phyloP scores from a whole-genome alignment of 1,284 basidiomycete species.

The Macrocystidia cucumis region DNA sequence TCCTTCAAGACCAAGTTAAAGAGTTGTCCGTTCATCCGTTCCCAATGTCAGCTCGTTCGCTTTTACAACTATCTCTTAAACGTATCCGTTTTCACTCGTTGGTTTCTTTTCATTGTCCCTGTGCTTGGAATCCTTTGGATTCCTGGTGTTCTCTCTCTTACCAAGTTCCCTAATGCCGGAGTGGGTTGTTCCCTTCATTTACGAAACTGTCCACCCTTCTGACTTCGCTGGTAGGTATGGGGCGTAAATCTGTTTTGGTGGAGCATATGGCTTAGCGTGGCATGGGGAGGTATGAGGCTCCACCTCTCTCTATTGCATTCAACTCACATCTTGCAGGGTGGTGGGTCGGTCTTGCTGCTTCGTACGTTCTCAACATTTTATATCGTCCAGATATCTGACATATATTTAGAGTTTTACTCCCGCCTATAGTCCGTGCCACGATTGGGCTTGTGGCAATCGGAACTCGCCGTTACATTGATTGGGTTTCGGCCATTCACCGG shows the following conservation, averaged over 20 bases:
- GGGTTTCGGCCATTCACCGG: constrained; percentile 61
- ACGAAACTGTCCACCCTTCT: not conserved
- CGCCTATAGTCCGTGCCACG: constrained; percentile 50
- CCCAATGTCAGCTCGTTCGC: constrained; percentile 42
- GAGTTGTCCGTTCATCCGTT: not conserved
- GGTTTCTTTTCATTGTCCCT: constrained; percentile 76
- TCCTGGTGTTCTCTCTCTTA: constrained; percentile 66
- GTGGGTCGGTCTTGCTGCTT: constrained; percentile 70
- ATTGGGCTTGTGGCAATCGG: constrained; percentile 69
- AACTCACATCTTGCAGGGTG: constrained; percentile 43
- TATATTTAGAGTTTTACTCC: constrained; percentile 39
- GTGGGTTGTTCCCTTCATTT: constrained; percentile 25
- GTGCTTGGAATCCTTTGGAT: constrained; percentile 70
- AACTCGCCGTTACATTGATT: constrained; percentile 69
- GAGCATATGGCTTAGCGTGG: constrained; percentile 80
- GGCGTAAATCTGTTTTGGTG: constrained; percentile 69
- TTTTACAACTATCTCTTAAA: constrained; percentile 74
- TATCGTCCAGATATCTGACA: constrained; percentile 14
- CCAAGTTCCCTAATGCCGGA: constrained; percentile 44
- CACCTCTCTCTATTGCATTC: constrained; percentile 3
- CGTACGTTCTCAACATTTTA: constrained; percentile 33
- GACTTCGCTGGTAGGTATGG: constrained; percentile 35
- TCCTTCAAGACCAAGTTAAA: not conserved
- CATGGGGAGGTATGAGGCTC: constrained; percentile 55
- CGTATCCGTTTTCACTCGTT: constrained; percentile 72